phyloP scores from a whole-genome alignment of 495 filamentous ascomycete species.

The Glonium stellatum region DNA sequence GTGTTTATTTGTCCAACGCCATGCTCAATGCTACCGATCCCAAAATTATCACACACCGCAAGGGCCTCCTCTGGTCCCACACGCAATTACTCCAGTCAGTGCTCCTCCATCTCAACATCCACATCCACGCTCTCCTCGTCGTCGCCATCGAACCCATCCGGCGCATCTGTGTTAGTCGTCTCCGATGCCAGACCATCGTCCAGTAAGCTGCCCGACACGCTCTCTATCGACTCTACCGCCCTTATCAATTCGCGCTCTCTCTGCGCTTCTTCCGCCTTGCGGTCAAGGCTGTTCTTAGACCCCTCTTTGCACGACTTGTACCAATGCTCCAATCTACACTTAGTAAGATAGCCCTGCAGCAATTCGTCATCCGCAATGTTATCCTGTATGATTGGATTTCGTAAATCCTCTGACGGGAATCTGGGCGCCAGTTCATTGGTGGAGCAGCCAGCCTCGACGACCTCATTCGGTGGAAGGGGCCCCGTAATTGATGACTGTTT shows the following conservation, averaged over 20 bases:
- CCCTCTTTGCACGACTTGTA: slow-evolving; percentile 17
- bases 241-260: slow-evolving; percentile 17
- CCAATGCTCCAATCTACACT: slow-evolving; percentile 35
- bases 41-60: neutral
- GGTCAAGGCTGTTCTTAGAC: slow-evolving; percentile 16
- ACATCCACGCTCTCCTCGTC: slow-evolving; percentile 12
- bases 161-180: neutral
- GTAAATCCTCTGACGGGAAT: slow-evolving; percentile 29
- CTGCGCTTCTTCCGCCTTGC: slow-evolving; percentile 14
- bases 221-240: slow-evolving; percentile 9
- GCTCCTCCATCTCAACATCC: slow-evolving; percentile 23
- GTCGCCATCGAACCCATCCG: slow-evolving; percentile 10
- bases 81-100: neutral
- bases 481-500: neutral
- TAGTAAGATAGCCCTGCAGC: slow-evolving; percentile 24
- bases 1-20: neutral
- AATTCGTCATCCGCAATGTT: slow-evolving; percentile 34
- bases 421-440: slow-evolving; percentile 26
- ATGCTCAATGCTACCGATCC: neutral
- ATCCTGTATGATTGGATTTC: slow-evolving; percentile 31
- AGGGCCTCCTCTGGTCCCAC: neutral
- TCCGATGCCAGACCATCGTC: neutral
- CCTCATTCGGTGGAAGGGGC: neutral
- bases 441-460: slow-evolving; percentile 28
- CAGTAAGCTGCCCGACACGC: neutral